A percentile compares a stretch with the other conserved stretches of the same genome.
These are phyloP conservation scores for Porcisia hertigi DNA, from an alignment of 208 protist genomes.

Conservation along the genomic window DNA sequence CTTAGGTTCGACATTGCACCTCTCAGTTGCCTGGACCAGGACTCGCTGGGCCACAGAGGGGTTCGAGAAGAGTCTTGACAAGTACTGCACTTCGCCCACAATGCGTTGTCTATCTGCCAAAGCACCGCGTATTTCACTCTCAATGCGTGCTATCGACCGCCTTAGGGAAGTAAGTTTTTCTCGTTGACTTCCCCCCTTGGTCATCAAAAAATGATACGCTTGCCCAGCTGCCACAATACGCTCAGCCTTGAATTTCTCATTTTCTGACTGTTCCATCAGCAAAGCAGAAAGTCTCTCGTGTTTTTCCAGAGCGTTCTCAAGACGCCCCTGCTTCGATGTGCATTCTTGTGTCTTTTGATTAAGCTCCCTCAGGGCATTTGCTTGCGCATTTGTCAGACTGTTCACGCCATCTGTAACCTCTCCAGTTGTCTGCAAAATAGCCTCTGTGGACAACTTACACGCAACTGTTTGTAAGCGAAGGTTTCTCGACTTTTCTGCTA, in stretches of 20 bases:
- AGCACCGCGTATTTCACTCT: background rate
- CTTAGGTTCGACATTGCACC: background rate
- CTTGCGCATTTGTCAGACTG: background rate
- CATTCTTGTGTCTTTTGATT: constrained; percentile 3
- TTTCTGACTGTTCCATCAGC: background rate
- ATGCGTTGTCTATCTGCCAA: constrained; percentile 10
- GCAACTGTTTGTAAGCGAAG: background rate
- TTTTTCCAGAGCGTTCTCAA: background rate
- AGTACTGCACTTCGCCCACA: constrained; percentile 10
- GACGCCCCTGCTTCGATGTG: background rate
- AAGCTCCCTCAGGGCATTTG: background rate
- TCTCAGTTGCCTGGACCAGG: background rate
- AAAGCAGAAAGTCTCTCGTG: background rate
- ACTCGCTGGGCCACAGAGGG: background rate
- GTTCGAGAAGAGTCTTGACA: constrained; percentile 1
- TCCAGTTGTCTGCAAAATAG: background rate
- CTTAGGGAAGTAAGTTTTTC: background rate
- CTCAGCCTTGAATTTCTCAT: background rate
- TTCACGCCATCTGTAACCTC: background rate
- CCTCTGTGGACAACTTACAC: background rate
- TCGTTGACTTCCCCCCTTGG: background rate
- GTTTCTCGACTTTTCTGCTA: background rate
- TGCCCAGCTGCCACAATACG: constrained; percentile 2
- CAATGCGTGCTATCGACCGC: constrained; percentile 4
- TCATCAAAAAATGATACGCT: constrained; percentile 1